phyloP scores from a whole-genome alignment of 176 grass and related monocot genomes.

The Paspalum notatum region DNA sequence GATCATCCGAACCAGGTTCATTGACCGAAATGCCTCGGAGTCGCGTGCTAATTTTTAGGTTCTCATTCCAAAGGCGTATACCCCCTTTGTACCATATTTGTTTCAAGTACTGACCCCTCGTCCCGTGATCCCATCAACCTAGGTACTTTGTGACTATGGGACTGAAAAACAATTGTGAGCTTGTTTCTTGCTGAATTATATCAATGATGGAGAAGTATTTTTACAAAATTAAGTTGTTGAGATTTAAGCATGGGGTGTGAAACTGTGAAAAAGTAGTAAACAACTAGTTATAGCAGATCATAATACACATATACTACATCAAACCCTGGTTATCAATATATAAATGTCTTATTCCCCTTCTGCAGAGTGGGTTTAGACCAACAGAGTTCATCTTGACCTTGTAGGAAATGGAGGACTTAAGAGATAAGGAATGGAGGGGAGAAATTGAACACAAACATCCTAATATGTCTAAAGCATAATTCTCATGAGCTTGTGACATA shows the following conservation, averaged over 20 bases:
- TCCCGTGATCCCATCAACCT: too few relatives aligned
- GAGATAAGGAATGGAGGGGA: not conserved
- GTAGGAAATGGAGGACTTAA: not conserved
- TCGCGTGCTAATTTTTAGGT: too few relatives aligned
- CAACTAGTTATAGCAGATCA: not conserved
- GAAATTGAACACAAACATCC: not conserved
- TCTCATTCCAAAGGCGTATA: too few relatives aligned
- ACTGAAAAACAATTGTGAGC: not conserved
- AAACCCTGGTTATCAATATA: not conserved
- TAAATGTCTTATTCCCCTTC: not conserved
- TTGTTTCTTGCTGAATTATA: not conserved
- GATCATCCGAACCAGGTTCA: too few relatives aligned
- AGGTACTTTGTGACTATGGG: not conserved
- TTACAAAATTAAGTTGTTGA: not conserved
- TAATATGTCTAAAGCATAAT: conserved; percentile 14
- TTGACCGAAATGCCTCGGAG: too few relatives aligned
- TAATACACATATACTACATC: conserved; percentile 6
- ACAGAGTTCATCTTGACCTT: not conserved
- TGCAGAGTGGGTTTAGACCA: not conserved
- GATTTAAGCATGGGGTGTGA: not conserved
- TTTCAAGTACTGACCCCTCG: too few relatives aligned
- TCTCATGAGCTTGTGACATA: not conserved
- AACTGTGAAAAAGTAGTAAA: not conserved
- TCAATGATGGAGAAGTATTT: not conserved
- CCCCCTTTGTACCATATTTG: too few relatives aligned